phyloP scores from a whole-genome alignment of 2,329 filamentous ascomycete genomes.

The Hymenoscyphus infarciens region DNA sequence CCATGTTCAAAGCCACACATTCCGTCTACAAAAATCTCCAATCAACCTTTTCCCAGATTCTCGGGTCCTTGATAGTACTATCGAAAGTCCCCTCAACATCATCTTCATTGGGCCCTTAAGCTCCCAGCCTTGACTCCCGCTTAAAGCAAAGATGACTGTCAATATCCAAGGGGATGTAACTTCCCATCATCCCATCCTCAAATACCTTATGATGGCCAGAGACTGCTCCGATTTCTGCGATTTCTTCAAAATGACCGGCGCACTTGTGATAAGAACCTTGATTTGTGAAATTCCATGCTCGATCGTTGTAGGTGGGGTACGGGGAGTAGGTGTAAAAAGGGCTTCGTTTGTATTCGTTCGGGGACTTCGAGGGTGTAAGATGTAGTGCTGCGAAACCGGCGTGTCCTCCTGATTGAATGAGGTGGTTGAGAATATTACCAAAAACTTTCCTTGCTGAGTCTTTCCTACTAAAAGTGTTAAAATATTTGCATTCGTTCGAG shows the following conservation, averaged over 20 bases:
- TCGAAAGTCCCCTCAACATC: not conserved
- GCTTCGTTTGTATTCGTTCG: conserved; percentile 44
- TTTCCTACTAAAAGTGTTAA: not conserved
- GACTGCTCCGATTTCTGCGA: conserved; percentile 61
- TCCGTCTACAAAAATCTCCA: conserved; percentile 69
- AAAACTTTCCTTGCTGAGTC: not conserved
- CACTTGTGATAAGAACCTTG: conserved; percentile 61
- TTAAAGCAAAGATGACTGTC: conserved; percentile 65
- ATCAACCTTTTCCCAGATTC: conserved; percentile 39
- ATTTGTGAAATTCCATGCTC: conserved; percentile 53
- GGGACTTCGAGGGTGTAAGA: conserved; percentile 20
- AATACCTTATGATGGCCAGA: conserved; percentile 58
- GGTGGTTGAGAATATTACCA: not conserved
- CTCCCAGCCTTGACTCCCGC: conserved; percentile 64
- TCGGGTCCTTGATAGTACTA: not conserved
- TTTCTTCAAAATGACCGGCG: conserved; percentile 51
- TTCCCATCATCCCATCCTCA: conserved; percentile 59
- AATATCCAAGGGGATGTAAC: conserved; percentile 56
- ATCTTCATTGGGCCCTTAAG: conserved; percentile 54
- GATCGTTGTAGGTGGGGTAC: conserved; percentile 67
- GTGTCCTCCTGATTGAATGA: not conserved
- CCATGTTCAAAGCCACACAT: conserved; percentile 63
- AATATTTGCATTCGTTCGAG: not conserved
- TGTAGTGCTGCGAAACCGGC: not conserved
- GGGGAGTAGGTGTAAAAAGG: conserved; percentile 61